Evolutionary conservation across 1,284 basidiomycete species (phyloP).

Genomic region (Gomphus bonarii): DNA sequence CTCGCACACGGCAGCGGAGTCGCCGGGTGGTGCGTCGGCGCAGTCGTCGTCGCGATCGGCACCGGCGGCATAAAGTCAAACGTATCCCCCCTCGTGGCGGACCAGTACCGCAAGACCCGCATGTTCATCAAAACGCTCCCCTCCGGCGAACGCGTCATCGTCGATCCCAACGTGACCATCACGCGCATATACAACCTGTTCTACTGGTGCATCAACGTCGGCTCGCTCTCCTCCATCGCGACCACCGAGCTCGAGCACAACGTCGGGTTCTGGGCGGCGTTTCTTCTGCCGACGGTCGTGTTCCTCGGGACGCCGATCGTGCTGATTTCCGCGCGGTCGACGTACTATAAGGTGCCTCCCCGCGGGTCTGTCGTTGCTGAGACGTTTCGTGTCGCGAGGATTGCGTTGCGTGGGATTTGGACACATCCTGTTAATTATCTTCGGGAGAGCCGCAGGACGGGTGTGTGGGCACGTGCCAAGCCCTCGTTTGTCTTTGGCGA

Average conservation of each 20-base stretch:
- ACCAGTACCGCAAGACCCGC: slow-evolving; percentile 54
- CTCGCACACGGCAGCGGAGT: slow-evolving; percentile 22
- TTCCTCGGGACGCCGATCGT: slow-evolving; percentile 66
- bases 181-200: slow-evolving; percentile 71
- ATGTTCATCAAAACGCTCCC: slow-evolving; percentile 43
- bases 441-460: slow-evolving; percentile 40
- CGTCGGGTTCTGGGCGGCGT: slow-evolving; percentile 66
- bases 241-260: slow-evolving; percentile 68
- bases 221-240: slow-evolving; percentile 56
- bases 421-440: slow-evolving; percentile 12
- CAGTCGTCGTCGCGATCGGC: slow-evolving; percentile 54
- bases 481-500: slow-evolving; percentile 29
- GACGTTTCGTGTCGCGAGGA: slow-evolving; percentile 30
- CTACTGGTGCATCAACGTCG: slow-evolving; percentile 73
- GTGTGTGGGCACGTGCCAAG: slow-evolving; percentile 77
- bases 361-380: slow-evolving; percentile 65
- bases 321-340: slow-evolving; percentile 53
- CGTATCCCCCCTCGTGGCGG: slow-evolving; percentile 69
- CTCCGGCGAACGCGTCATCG: slow-evolving; percentile 67
- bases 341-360: slow-evolving; percentile 61
- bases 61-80: slow-evolving; percentile 80
- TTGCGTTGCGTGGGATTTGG: slow-evolving; percentile 46
- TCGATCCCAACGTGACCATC: slow-evolving; percentile 69
- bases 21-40: slow-evolving; percentile 27
- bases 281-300: slow-evolving; percentile 54